phyloP scores from a whole-genome alignment of 2,329 filamentous ascomycete genomes.

The Paraphaeosphaeria minitans region DNA sequence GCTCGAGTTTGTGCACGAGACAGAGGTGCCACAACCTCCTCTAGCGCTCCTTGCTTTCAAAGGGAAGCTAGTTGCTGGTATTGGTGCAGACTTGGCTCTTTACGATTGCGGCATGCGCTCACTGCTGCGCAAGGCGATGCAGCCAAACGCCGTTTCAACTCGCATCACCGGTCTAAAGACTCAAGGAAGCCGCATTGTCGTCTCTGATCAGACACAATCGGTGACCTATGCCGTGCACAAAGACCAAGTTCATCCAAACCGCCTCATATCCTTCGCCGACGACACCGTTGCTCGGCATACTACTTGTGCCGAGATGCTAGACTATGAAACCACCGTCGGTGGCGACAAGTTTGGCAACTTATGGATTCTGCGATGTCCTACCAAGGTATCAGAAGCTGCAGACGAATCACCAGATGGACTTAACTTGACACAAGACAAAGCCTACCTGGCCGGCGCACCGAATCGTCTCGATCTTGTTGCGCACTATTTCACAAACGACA shows the following conservation, averaged over 20 bases:
- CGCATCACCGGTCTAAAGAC: slow-evolving; percentile 89
- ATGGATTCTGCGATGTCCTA: slow-evolving; percentile 86
- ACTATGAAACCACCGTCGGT: slow-evolving; percentile 94
- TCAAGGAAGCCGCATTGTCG: slow-evolving; percentile 87
- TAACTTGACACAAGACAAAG: slow-evolving; percentile 87
- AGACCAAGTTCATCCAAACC: slow-evolving; percentile 73
- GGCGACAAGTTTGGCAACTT: slow-evolving; percentile 98
- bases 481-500: slow-evolving; percentile 90
- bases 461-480: slow-evolving; percentile 84
- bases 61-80: slow-evolving; percentile 82
- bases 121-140: slow-evolving; percentile 88
- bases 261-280: slow-evolving; percentile 89
- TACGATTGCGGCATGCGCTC: slow-evolving; percentile 95
- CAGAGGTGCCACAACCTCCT: slow-evolving; percentile 86
- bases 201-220: slow-evolving; percentile 90
- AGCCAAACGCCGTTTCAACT: slow-evolving; percentile 71
- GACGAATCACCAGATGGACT: slow-evolving; percentile 91
- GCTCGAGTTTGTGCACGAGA: slow-evolving; percentile 95
- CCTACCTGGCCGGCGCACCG: slow-evolving; percentile 87
- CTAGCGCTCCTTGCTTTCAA: slow-evolving; percentile 93
- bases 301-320: slow-evolving; percentile 88
- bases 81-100: slow-evolving; percentile 80
- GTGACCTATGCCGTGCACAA: slow-evolving; percentile 95
- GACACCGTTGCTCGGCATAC: slow-evolving; percentile 91
- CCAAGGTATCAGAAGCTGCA: slow-evolving; percentile 83